These are phyloP conservation scores for Phytophthora ohioensis DNA, from an alignment of 352 stramenopile genomes.

Conservation along the genomic window DNA sequence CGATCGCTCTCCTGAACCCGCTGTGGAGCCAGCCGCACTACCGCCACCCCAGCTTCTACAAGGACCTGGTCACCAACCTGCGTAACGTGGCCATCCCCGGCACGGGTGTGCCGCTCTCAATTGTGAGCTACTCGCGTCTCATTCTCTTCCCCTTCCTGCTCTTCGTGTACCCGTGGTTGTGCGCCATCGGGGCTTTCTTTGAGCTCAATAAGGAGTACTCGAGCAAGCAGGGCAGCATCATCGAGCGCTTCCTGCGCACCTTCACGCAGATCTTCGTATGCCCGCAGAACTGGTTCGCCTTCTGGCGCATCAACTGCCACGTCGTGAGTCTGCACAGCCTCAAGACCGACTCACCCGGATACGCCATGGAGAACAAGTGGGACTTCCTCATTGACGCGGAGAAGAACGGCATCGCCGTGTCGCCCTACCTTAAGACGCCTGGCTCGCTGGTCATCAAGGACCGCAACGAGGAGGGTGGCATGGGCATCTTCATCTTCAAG, in stretches of 20 bases:
- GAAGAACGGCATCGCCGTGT: constrained; percentile 93
- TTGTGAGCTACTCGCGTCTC: constrained; percentile 86
- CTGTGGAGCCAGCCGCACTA: constrained; percentile 97
- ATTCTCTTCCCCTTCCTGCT: constrained; percentile 89
- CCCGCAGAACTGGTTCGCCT: constrained; percentile 97
- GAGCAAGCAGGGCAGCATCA: constrained; percentile 69
- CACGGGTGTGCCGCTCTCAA: constrained; percentile 94
- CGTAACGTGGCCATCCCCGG: constrained; percentile 98
- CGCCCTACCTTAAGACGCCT: constrained; percentile 92
- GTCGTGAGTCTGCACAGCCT: constrained; percentile 95
- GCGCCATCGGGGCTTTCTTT: constrained; percentile 82
- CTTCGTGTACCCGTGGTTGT: constrained; percentile 90
- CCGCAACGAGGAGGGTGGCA: constrained; percentile 97
- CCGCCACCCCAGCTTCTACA: constrained; percentile 94
- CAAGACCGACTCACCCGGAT: constrained; percentile 92
- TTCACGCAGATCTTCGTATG: constrained; percentile 85
- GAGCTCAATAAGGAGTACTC: constrained; percentile 73
- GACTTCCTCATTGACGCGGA: constrained; percentile 96
- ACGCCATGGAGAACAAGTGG: constrained; percentile 99
- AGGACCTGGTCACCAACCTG: constrained; percentile 97
- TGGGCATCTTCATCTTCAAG: constrained; percentile 98
- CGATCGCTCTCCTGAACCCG: constrained; percentile 93
- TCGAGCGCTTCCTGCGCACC: constrained; percentile 93
- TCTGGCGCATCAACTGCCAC: constrained; percentile 97
- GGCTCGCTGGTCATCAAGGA: constrained; percentile 97